These are phyloP conservation scores for Abrus precatorius DNA, from an alignment of 306 rosid genomes.

Conservation along the genomic window DNA sequence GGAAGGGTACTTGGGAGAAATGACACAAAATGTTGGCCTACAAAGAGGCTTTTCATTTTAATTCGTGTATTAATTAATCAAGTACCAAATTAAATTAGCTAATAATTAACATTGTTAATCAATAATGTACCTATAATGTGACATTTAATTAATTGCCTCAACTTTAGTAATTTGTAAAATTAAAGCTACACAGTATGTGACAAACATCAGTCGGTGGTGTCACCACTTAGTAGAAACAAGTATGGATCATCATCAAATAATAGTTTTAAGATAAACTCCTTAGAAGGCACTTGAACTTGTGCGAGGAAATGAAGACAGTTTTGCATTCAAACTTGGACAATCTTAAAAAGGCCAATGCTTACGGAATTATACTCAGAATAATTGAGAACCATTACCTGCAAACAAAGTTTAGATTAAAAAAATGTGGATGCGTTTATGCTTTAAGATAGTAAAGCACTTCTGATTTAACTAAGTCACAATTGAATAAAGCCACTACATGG, in stretches of 20 bases:
- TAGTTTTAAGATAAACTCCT: slow-evolving; percentile 1
- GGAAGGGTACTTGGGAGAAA: neutral
- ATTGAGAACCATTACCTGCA: slow-evolving; percentile 48
- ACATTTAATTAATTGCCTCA: slow-evolving; percentile 28
- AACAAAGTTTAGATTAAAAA: slow-evolving; percentile 1
- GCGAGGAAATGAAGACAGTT: slow-evolving; percentile 25
- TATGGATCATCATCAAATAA: slow-evolving; percentile 28
- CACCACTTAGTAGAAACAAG: slow-evolving; percentile 28
- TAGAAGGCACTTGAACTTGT: slow-evolving; percentile 23
- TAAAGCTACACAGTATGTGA: slow-evolving; percentile 6
- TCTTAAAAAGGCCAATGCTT: slow-evolving; percentile 22
- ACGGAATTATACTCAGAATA: slow-evolving; percentile 2
- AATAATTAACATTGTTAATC: neutral
- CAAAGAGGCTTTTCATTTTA: slow-evolving; percentile 9
- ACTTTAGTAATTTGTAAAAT: slow-evolving; percentile 4
- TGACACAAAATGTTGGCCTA: neutral
- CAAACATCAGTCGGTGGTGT: slow-evolving; percentile 10
- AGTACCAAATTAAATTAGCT: neutral
- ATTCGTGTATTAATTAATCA: slow-evolving; percentile 2
- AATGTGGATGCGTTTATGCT: neutral
- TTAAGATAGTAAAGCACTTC: neutral
- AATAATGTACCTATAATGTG: neutral
- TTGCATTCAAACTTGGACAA: slow-evolving; percentile 12
- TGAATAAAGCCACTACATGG: neutral
- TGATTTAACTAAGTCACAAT: slow-evolving; percentile 3